A percentile compares a stretch with the other conserved stretches of the same genome.
Conservation (phyloP, 805 yeast genomes). For the Kuraishia ogatae region DNA sequence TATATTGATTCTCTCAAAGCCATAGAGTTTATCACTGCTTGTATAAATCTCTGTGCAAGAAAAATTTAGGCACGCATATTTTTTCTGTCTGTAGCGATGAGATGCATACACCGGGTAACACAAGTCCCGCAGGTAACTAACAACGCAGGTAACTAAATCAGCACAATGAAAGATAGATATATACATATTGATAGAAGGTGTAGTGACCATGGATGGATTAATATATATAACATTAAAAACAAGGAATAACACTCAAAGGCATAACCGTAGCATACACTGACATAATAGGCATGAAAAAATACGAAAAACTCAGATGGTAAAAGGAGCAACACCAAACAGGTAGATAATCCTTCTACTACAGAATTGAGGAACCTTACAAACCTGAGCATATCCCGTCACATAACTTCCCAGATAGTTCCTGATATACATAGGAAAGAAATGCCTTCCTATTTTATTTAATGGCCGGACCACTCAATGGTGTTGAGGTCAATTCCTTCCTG, state of each 20-base stretch:
- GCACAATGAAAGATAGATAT: too few species aligned
- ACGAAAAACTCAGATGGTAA: background rate
- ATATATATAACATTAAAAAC: background rate
- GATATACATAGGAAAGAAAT: too few species aligned
- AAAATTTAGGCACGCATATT: background rate
- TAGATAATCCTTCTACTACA: background rate
- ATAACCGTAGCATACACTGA: background rate
- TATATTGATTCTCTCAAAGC: background rate
- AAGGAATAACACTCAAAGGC: background rate
- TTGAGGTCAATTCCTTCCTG: slow-evolving; percentile 95
- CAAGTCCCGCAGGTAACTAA: background rate
- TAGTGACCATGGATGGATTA: too few species aligned
- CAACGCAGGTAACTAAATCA: too few species aligned
- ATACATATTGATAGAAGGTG: too few species aligned
- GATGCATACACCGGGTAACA: background rate
- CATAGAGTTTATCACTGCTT: background rate
- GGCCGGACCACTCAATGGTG: slow-evolving; percentile 97
- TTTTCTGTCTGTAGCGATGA: background rate
- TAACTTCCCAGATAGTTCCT: background rate
- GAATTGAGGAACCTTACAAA: background rate
- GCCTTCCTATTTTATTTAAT: slow-evolving; percentile 28
- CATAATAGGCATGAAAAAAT: background rate
- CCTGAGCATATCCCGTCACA: background rate
- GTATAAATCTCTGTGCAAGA: background rate
- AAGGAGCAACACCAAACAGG: background rate